Base-by-base conservation (phyloP, 2,329 filamentous ascomycete genomes). In the Aspergillus sp. region DNA sequence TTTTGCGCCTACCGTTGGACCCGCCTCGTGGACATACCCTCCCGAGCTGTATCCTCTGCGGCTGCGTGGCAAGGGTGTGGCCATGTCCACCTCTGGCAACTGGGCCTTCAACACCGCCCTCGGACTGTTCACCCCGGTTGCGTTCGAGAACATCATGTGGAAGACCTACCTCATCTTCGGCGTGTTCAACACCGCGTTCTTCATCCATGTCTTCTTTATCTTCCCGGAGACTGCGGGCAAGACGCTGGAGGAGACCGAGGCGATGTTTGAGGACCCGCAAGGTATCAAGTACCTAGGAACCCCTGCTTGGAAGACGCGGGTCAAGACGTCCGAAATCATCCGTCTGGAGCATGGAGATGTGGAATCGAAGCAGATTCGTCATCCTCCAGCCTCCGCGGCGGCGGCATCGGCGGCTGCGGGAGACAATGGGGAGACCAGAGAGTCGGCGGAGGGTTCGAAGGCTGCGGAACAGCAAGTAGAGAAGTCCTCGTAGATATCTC, bases 191-290 rank as follows among this genome's bases (percentile, higher is more conserved):
- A 79, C 78, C 0, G 76, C 77, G 5, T 86, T 87, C 55, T 82
- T 84, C 42, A 64, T 89, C 29, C 85, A 89, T 68, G 82, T 87
- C 64, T 81, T 81, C 67, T 77, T 91, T 58, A 69, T 79, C 14
- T 84, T 83, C 60, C 86, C 85, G 0, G 81, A 89, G 71, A 90
- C 87, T 0, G 82, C 84, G 36, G 87, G 87, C 11, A 88, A 84
- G 72, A 87, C 86, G 0, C 81, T 91, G 0, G 88, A 92, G 67
- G 87, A 91, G 69, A 86, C 89, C 67, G 87, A 88, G 59, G 82
- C 84, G 5, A 85, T 91, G 58, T 91, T 91, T 63, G 69, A 68
- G 32, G 68, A 71, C 25, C 67, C 69, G 14, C 54, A 63, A 11
- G 64, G 65, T 4, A 53, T 62, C 21, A 58, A 55, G 40, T 64